Base-by-base conservation (phyloP, 1,284 basidiomycete species). In the Ustilago lituana region DNA sequence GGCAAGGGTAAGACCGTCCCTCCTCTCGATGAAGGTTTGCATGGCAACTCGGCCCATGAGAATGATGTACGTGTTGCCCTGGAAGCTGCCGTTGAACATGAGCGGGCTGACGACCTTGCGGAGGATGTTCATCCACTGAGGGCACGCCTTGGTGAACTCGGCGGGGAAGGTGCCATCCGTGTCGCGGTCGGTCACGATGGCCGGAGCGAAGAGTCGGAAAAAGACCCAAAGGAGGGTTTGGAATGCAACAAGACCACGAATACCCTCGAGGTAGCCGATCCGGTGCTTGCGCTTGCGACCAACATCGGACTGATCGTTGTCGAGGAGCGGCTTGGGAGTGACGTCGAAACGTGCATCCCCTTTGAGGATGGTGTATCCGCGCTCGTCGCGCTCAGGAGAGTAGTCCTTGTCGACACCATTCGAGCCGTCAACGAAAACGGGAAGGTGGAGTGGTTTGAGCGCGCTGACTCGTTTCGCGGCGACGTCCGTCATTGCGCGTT, bases 221-320 rank as follows among this genome's bases (percentile, higher is more conserved):
- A 77, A 77, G 54, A 69, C 43, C 57, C 58, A 77, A 36, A 77
- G 69, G 10, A 74, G 56, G 7, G 65, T 68, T 19, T 77, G 63
- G 17, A 77, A 51, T 7, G 59, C 74, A 8, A 75, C 29, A 11
- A 77, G 44, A 27, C 74, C 74, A 27, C 71, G 65, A 39, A 73
- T 35, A 9, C 71, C 71, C 27, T 74, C 71, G 35, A 74, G 31
- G 41, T 74, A 74, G 29, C 36, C 22, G 15, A 70, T 66, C 22
- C 71, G 58, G 5, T 70, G 54, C 26, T 47, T 60, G 41, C 67
- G 49, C 14, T 38, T 47, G 29, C 71, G 52, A 39, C 71, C 71
- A 8, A 37, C 32, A 27, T 74, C 71, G 32, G 59, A 45, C 12
- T 57, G 46, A 15, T 61, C 54, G 57, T 70, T 60, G 22, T 59